These are phyloP conservation scores for Biscogniauxia mediterranea DNA, from an alignment of 2,329 filamentous ascomycete genomes.

Conservation along the genomic window DNA sequence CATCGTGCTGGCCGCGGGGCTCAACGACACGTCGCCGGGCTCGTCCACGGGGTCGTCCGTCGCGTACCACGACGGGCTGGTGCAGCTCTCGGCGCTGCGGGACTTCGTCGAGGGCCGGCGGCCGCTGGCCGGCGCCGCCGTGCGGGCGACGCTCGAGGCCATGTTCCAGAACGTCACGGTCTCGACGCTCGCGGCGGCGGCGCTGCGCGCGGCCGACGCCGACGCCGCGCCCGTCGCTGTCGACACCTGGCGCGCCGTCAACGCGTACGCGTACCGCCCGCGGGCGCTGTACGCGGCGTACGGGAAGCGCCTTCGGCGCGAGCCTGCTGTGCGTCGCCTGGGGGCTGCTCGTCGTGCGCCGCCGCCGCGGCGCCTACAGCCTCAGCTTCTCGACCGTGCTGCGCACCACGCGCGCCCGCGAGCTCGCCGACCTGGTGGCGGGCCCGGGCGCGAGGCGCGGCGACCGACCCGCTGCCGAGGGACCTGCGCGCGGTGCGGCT, in stretches of 20 bases:
- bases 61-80: slow-evolving; percentile 1
- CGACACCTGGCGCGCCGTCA: neutral
- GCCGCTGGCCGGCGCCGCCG: neutral
- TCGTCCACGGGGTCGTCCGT: neutral
- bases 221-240: neutral
- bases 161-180: neutral
- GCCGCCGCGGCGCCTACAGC: neutral
- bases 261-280: neutral
- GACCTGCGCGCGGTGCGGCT: neutral
- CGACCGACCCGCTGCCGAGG: neutral
- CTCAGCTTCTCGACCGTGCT: neutral
- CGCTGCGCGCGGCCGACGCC: neutral
- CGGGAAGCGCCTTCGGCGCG: neutral
- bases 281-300: neutral
- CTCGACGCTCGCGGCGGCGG: neutral
- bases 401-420: neutral
- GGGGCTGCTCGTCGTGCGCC: neutral
- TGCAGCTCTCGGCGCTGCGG: neutral
- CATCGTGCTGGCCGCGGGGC: neutral
- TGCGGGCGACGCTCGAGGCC: neutral
- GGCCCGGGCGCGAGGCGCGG: neutral
- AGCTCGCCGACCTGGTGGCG: neutral
- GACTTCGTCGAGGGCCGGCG: neutral
- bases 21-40: neutral
- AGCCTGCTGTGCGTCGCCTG: neutral